Evolutionary conservation across 345 rosid genomes (phyloP).

Genomic region (Kernera saxatilis): DNA sequence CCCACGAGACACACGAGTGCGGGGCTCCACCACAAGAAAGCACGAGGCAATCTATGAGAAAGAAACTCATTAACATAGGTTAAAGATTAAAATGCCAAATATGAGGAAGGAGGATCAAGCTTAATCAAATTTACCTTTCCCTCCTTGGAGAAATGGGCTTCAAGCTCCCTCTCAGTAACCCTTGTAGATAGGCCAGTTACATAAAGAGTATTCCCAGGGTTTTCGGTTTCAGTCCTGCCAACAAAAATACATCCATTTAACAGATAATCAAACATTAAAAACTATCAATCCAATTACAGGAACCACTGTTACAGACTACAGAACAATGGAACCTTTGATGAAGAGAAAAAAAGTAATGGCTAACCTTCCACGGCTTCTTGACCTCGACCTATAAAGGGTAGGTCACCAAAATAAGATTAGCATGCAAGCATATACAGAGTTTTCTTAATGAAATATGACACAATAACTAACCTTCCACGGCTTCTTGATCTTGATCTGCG

Average conservation of each 20-base stretch:
- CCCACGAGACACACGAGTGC: conserved; percentile 80
- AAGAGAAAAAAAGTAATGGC: background rate
- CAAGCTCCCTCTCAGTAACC: conserved; percentile 71
- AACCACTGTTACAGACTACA: background rate
- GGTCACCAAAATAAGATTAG: background rate
- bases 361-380: background rate
- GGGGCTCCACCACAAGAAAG: conserved; percentile 85
- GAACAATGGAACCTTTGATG: background rate
- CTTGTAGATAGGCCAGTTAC: conserved; percentile 85
- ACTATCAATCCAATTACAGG: background rate
- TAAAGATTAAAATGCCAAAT: background rate
- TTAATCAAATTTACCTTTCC: conserved; percentile 51
- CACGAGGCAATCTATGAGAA: conserved; percentile 66
- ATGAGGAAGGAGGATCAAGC: background rate
- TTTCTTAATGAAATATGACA: background rate
- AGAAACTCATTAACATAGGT: background rate
- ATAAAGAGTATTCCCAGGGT: conserved; percentile 72
- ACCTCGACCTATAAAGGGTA: background rate
- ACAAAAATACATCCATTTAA: background rate
- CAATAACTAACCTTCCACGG: conserved; percentile 62
- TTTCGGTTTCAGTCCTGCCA: conserved; percentile 36
- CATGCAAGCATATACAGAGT: background rate
- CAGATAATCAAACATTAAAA: background rate
- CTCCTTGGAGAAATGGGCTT: conserved; percentile 79
- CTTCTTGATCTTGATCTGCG: conserved; percentile 53